Base-by-base conservation (phyloP, 495 filamentous ascomycete species). In the Chaetomium fimeti region DNA sequence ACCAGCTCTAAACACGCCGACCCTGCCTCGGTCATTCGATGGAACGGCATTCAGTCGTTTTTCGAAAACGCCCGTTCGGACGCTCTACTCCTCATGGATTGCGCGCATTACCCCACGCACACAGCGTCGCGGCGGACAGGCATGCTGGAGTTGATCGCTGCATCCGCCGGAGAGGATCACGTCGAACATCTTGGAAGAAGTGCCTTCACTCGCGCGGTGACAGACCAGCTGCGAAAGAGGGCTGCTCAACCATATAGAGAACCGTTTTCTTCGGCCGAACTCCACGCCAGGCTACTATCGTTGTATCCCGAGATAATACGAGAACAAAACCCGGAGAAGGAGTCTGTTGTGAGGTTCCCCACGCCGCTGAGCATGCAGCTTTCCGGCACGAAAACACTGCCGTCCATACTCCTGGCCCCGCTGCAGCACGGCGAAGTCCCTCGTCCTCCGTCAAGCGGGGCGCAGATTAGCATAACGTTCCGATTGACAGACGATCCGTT, bases 51-150 rank as follows among this genome's bases (percentile, higher is more conserved):
- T 43, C 79, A 82, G 70, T 73, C 74, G 42, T 75, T 75, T n/a
- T 68, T 83, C 38, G 79, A 82, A 62, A 72, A 78, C 53, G 76
- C 77, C 2, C 70, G 70, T 8, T 73, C 78, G 15, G 79, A 83
- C 54, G 76, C 75, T 5, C 66, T 83, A n/a, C 74, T 83, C 67
- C 65, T 83, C n/a, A 78, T 83, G 78, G 80, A 83, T 70, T 72
- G 78, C 32, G 77, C 78, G 0, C 81, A 82, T 62, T 82, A 76
- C 45, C 79, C 80, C 0, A 75, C 78, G 25, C 75, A 77, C 9
- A 75, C 75, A 59, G 74, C 73, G 53, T 73, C 75, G 20, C 73
- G 77, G 16, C 72, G 72, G 45, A 68, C 71, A 53, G 80, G 80
- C 22, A 76, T 82, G 57, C 65, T 83, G 57, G 79, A 83, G 66